Conservation (phyloP, 2,329 filamentous ascomycete genomes). For the Microcyclospora pomicola region DNA sequence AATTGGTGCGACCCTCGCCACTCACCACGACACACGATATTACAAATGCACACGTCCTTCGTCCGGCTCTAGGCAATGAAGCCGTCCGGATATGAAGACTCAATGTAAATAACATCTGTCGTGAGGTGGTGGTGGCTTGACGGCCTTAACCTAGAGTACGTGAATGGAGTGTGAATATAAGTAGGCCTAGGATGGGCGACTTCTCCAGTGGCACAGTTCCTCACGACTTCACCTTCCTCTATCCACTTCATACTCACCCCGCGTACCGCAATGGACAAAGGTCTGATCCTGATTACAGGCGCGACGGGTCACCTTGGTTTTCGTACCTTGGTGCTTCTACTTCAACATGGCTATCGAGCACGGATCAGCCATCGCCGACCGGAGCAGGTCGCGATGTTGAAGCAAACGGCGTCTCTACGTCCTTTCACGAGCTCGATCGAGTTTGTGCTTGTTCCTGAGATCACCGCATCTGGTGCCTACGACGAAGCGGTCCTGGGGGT, state of each 20-base stretch:
- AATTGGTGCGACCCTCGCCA: too few species aligned
- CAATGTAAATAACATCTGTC: too few species aligned
- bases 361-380: conserved; percentile 25
- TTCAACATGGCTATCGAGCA: conserved; percentile 25
- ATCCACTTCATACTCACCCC: too few species aligned
- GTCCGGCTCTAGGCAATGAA: too few species aligned
- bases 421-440: conserved; percentile 12
- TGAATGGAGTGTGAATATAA: too few species aligned
- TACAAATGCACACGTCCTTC: too few species aligned
- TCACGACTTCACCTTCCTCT: too few species aligned
- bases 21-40: too few species aligned
- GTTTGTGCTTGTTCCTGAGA: conserved; percentile 23
- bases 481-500: conserved; percentile 22
- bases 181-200: too few species aligned
- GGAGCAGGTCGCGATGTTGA: conserved; percentile 18
- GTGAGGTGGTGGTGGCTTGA: conserved; percentile 27
- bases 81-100: too few species aligned
- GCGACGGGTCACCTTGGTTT: conserved; percentile 28
- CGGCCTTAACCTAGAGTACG: background rate
- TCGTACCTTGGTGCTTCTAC: conserved; percentile 19
- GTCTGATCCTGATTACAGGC: conserved; percentile 23
- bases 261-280: background rate
- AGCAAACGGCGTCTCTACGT: background rate
- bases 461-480: conserved; percentile 18
- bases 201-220: too few species aligned